A percentile compares a stretch with the other conserved stretches of the same genome.
These are phyloP conservation scores for Coemansia furcata DNA, from an alignment of 192 early-diverging fungal species.

Conservation along the genomic window DNA sequence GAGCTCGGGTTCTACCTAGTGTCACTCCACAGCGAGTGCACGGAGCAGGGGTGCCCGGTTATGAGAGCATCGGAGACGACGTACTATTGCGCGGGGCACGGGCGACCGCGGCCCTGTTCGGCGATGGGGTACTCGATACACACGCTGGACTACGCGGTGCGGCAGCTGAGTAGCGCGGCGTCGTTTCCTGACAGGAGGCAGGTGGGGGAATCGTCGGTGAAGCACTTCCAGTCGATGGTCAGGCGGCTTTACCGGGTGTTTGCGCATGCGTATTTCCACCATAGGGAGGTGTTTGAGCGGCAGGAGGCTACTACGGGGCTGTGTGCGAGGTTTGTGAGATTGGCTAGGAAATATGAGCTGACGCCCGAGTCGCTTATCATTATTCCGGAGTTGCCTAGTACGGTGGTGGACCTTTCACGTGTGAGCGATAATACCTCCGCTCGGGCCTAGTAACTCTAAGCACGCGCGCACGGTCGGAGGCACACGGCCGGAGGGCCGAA, in stretches of 20 bases:
- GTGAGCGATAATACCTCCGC: not conserved
- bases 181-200: slow-evolving; percentile 54
- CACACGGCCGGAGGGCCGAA: not conserved
- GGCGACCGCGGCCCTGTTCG: slow-evolving; percentile 69
- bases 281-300: slow-evolving; percentile 81
- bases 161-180: slow-evolving; percentile 65
- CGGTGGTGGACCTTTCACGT: not conserved
- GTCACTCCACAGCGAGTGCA: slow-evolving; percentile 74
- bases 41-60: slow-evolving; percentile 70
- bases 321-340: slow-evolving; percentile 69
- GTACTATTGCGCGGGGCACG: slow-evolving; percentile 92
- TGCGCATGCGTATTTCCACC: slow-evolving; percentile 93
- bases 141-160: slow-evolving; percentile 86
- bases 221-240: slow-evolving; percentile 84
- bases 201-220: slow-evolving; percentile 59
- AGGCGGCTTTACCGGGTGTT: slow-evolving; percentile 96
- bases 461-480: not conserved
- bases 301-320: slow-evolving; percentile 77
- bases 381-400: slow-evolving; percentile 59
- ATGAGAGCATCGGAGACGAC: slow-evolving; percentile 93
- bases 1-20: slow-evolving; percentile 79
- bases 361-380: slow-evolving; percentile 69
- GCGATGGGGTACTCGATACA: slow-evolving; percentile 94
- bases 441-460: not conserved
- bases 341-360: slow-evolving; percentile 64